A percentile compares a stretch with the other conserved stretches of the same genome.
phyloP scores from a whole-genome alignment of 1,284 basidiomycete genomes.

The Ustilago hordei region DNA sequence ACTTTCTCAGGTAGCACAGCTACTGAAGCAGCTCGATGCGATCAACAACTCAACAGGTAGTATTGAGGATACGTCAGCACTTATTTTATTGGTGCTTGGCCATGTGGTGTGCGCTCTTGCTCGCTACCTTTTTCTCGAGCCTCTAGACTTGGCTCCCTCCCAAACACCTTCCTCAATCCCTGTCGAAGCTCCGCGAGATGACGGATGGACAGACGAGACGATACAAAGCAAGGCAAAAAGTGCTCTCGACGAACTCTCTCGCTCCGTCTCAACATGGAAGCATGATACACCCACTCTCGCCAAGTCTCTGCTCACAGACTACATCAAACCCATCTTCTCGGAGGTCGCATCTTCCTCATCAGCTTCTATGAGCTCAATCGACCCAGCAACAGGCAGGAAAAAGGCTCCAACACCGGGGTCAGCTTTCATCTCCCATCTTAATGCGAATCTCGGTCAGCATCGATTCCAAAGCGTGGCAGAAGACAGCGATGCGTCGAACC shows the following conservation, averaged over 20 bases:
- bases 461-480: constrained; percentile 29
- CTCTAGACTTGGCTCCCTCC: not conserved
- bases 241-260: not conserved
- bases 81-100: constrained; percentile 19
- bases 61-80: not conserved
- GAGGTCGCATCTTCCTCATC: constrained; percentile 21
- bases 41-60: too few relatives aligned
- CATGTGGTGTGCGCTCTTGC: constrained; percentile 30
- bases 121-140: constrained; percentile 4
- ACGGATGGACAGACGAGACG: constrained; percentile 19
- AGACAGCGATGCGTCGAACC: constrained; percentile 22
- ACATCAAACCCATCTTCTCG: constrained; percentile 40
- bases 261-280: not conserved
- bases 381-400: constrained; percentile 25
- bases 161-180: not conserved
- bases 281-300: constrained; percentile 6
- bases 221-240: not conserved
- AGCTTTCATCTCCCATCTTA: constrained; percentile 24
- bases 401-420: constrained; percentile 17
- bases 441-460: constrained; percentile 29
- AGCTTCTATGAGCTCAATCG: constrained; percentile 15
- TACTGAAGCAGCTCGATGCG: constrained; percentile 5
- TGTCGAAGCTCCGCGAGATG: constrained; percentile 4
- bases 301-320: constrained; percentile 22
- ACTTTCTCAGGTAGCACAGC: constrained; percentile 1